phyloP scores from a whole-genome alignment of 2,329 filamentous ascomycete genomes.

The Microcyclospora pomicola region DNA sequence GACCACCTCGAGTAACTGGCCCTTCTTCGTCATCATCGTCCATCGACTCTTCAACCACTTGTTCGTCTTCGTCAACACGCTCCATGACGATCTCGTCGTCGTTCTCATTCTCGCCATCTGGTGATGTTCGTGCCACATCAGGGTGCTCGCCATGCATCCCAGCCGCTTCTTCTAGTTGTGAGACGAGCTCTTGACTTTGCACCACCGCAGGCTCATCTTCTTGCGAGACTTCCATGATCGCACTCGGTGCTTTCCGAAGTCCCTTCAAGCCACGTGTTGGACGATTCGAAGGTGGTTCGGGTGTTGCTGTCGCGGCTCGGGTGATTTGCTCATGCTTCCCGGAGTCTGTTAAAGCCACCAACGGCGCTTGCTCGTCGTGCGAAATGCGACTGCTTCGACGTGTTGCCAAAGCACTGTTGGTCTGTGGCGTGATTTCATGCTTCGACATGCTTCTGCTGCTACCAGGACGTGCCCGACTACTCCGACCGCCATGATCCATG shows the following conservation, averaged over 20 bases:
- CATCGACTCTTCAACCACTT: conserved; percentile 30
- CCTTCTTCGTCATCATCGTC: conserved; percentile 44
- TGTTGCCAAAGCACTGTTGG: conserved; percentile 13
- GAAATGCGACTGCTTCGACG: conserved; percentile 46
- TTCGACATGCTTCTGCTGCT: conserved; percentile 23
- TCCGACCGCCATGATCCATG: conserved; percentile 9
- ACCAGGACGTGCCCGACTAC: conserved; percentile 26
- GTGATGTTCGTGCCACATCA: conserved; percentile 16
- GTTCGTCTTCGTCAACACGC: conserved; percentile 28
- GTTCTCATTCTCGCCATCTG: conserved; percentile 17
- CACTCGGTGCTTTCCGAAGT: conserved; percentile 34
- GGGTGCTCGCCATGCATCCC: conserved; percentile 11
- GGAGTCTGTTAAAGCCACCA: conserved; percentile 45
- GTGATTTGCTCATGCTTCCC: conserved; percentile 43
- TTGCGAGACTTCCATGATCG: conserved; percentile 41
- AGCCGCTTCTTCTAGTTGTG: conserved; percentile 14
- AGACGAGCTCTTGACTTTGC: conserved; percentile 21
- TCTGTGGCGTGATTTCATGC: conserved; percentile 23
- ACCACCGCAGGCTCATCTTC: conserved; percentile 27
- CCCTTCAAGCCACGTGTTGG: conserved; percentile 34
- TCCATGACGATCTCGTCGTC: conserved; percentile 23
- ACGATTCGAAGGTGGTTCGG: conserved; percentile 28
- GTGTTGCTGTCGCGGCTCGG: conserved; percentile 39
- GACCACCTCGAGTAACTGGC: conserved; percentile 35
- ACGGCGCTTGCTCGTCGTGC: conserved; percentile 41